A percentile compares a stretch with the other conserved stretches of the same genome.
phyloP scores from a whole-genome alignment of 2,329 filamentous ascomycete species.

The Sclerotiophoma versabilis region DNA sequence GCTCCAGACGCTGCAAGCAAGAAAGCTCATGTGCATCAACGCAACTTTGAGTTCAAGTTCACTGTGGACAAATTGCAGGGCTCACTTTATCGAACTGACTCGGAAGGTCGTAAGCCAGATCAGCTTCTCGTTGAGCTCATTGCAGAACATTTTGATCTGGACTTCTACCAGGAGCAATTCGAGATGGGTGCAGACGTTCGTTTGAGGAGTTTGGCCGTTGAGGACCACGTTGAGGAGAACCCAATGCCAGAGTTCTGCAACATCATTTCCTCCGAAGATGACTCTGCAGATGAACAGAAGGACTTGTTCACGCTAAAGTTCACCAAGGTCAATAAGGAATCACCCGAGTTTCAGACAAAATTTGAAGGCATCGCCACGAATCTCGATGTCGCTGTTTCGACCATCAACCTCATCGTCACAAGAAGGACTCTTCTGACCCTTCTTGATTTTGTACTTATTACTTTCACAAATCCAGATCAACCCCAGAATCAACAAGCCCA shows the following conservation, averaged over 20 bases:
- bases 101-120: slow-evolving; percentile 77
- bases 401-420: slow-evolving; percentile 95
- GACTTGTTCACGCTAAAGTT: slow-evolving; percentile 90
- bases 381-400: slow-evolving; percentile 87
- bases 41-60: slow-evolving; percentile 96
- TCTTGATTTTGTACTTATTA: slow-evolving; percentile 91
- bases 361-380: slow-evolving; percentile 96
- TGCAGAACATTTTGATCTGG: slow-evolving; percentile 84
- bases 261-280: slow-evolving; percentile 90
- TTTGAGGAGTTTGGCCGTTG: slow-evolving; percentile 83
- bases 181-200: slow-evolving; percentile 95
- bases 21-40: slow-evolving; percentile 74
- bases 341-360: slow-evolving; percentile 89
- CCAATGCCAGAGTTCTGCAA: slow-evolving; percentile 92
- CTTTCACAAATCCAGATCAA: slow-evolving; percentile 75
- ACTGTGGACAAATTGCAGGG: slow-evolving; percentile 93
- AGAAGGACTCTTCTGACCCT: slow-evolving; percentile 90
- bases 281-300: slow-evolving; percentile 71
- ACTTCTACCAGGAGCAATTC: slow-evolving; percentile 86
- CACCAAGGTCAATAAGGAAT: slow-evolving; percentile 84
- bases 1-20: slow-evolving; percentile 65
- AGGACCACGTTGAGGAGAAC: slow-evolving; percentile 91
- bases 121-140: slow-evolving; percentile 87
- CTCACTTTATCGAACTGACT: slow-evolving; percentile 86
- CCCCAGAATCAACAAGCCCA: slow-evolving; percentile 49